A percentile compares a stretch with the other conserved stretches of the same genome.
phyloP scores from a whole-genome alignment of 495 filamentous ascomycete species.

The Aspergillus saccharolyticus region DNA sequence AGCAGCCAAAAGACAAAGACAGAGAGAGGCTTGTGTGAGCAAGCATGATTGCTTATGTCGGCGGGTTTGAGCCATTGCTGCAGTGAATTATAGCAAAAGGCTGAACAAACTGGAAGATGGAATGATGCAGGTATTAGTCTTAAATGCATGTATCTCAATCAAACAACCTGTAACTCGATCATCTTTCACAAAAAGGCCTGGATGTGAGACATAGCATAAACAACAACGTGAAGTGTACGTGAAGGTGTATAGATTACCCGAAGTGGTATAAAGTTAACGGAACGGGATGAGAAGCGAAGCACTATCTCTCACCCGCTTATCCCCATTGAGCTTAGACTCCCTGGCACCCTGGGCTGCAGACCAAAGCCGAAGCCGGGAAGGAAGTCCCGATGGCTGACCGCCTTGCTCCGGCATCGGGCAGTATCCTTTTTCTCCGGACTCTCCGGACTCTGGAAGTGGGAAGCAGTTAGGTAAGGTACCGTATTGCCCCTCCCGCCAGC shows the following conservation, averaged over 20 bases:
- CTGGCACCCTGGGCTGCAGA: background rate
- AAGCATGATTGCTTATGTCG: background rate
- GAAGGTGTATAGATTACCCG: background rate
- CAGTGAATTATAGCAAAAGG: background rate
- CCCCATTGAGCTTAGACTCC: background rate
- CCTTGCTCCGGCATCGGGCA: constrained; percentile 10
- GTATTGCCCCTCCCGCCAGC: background rate
- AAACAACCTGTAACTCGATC: too few relatives aligned
- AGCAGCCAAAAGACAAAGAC: too few relatives aligned
- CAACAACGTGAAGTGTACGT: background rate
- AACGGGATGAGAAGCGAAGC: too few relatives aligned
- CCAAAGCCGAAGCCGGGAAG: background rate
- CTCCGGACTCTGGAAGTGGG: too few relatives aligned
- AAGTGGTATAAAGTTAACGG: background rate
- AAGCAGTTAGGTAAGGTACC: background rate
- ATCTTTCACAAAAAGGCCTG: too few relatives aligned
- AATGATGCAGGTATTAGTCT: too few relatives aligned
- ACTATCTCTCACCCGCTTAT: background rate
- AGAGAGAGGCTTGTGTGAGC: background rate
- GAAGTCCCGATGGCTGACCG: background rate
- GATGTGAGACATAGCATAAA: too few relatives aligned
- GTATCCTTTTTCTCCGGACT: too few relatives aligned
- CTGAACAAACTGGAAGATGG: background rate
- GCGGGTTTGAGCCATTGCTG: background rate
- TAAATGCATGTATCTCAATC: too few relatives aligned